A percentile compares a stretch with the other conserved stretches of the same genome.
phyloP scores from a whole-genome alignment of 2,329 filamentous ascomycete genomes.

The Xylariomycetidae sp. region DNA sequence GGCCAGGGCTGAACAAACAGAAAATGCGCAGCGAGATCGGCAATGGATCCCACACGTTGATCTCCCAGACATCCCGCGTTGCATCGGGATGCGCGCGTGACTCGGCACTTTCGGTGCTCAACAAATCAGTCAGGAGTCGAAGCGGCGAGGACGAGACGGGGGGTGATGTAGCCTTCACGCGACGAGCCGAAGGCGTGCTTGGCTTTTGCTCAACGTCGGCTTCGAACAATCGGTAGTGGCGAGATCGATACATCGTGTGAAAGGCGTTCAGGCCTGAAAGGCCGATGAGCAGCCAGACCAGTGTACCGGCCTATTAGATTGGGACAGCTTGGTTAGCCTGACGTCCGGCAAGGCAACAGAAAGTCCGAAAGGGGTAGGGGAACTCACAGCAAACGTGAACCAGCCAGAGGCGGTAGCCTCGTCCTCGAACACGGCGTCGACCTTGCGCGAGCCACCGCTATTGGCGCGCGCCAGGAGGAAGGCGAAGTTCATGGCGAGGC shows the following conservation, averaged over 20 bases:
- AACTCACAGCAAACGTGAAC: constrained; percentile 50
- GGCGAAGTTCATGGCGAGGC: constrained; percentile 67
- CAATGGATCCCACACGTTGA: constrained; percentile 88
- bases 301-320: constrained; percentile 64
- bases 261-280: constrained; percentile 70
- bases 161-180: constrained; percentile 82
- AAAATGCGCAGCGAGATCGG: constrained; percentile 77
- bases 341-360: constrained; percentile 1
- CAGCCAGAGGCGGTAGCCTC: constrained; percentile 50
- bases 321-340: too few relatives aligned
- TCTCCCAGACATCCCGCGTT: constrained; percentile 85
- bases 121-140: constrained; percentile 61
- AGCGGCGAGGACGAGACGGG: constrained; percentile 74
- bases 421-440: constrained; percentile 81
- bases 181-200: constrained; percentile 76
- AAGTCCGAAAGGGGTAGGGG: constrained; percentile 9
- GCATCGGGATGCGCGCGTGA: constrained; percentile 78
- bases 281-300: constrained; percentile 63
- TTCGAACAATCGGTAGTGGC: constrained; percentile 89
- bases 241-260: constrained; percentile 74
- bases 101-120: constrained; percentile 67
- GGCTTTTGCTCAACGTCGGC: constrained; percentile 70
- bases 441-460: constrained; percentile 45
- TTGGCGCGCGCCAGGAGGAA: constrained; percentile 84
- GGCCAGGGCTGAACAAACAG: constrained; percentile 87